Evolutionary conservation across 148 eudicot species (phyloP).

Genomic region (Spergularia bocconei): DNA sequence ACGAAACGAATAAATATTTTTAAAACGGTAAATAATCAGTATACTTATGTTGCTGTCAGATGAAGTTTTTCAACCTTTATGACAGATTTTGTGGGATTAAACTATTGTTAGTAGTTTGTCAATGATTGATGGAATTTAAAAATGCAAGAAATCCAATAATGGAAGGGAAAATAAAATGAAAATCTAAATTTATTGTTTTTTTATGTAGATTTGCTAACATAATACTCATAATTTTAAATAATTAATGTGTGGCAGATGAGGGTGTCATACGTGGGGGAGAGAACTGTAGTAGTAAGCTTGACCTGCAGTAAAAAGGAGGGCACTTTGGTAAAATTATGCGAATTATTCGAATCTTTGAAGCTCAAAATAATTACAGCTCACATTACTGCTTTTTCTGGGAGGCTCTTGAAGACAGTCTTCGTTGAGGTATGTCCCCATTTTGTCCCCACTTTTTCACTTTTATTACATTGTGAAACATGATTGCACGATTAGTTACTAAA

Average conservation of each 20-base stretch:
- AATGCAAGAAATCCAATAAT: neutral
- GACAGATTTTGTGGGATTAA: neutral
- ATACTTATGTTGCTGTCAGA: neutral
- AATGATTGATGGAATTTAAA: conserved; percentile 16
- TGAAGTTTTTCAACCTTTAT: neutral
- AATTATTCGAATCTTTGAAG: conserved; percentile 72
- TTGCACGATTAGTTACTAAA: no score
- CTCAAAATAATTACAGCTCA: conserved; percentile 64
- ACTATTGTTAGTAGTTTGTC: conserved; percentile 12
- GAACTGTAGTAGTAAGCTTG: conserved; percentile 61
- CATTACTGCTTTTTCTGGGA: conserved; percentile 66
- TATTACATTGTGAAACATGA: no score
- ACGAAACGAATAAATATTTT: neutral
- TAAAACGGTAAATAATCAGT: neutral
- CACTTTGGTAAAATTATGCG: conserved; percentile 66
- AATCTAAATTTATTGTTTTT: neutral
- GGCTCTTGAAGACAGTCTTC: conserved; percentile 61
- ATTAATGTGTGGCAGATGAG: conserved; percentile 47
- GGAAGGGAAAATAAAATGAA: neutral
- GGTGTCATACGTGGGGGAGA: conserved; percentile 67
- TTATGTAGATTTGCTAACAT: neutral
- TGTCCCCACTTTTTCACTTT: neutral
- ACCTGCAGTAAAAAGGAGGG: conserved; percentile 61
- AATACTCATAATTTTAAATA: neutral
- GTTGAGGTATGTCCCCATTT: conserved; percentile 46